phyloP scores from a whole-genome alignment of 805 yeast species.

The Candida nanaspora region DNA sequence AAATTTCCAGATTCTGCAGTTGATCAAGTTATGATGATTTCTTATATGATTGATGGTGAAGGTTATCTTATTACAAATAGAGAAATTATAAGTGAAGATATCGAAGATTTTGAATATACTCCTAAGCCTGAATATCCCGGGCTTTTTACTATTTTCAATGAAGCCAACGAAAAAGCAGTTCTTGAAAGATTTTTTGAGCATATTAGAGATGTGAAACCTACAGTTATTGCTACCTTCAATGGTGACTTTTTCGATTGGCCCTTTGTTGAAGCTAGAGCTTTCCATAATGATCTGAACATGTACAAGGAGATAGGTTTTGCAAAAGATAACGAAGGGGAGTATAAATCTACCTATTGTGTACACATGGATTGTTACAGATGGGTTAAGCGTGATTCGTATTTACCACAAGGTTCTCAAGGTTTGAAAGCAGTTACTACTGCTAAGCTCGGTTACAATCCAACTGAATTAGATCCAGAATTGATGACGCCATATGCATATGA shows the following conservation, averaged over 20 bases:
- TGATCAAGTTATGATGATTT: conserved; percentile 97
- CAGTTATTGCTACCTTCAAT: conserved; percentile 96
- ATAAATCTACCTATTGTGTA: conserved; percentile 83
- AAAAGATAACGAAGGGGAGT: conserved; percentile 82
- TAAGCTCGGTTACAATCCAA: conserved; percentile 92
- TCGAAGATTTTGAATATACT: conserved; percentile 94
- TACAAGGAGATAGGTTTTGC: conserved; percentile 92
- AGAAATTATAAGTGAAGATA: conserved; percentile 89
- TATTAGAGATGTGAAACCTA: conserved; percentile 79
- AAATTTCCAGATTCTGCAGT: conserved; percentile 89
- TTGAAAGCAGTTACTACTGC: conserved; percentile 95
- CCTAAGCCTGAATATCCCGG: conserved; percentile 97
- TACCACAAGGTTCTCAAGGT: conserved; percentile 99
- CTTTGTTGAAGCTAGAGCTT: conserved; percentile 83
- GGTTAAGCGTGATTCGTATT: conserved; percentile 96
- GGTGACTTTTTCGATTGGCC: conserved; percentile 99
- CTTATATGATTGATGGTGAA: conserved; percentile 98
- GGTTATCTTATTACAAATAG: conserved; percentile 92
- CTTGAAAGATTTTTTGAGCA: conserved; percentile 81
- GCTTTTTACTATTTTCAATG: conserved; percentile 81
- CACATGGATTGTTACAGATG: conserved; percentile 98
- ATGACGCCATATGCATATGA: conserved; percentile 98
- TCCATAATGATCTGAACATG: conserved; percentile 80
- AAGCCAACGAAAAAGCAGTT: conserved; percentile 71
- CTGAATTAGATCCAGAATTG: conserved; percentile 92